These are phyloP conservation scores for Rhizomucor pusillus DNA, from an alignment of 371 early-diverging fungal genomes.

Conservation along the genomic window DNA sequence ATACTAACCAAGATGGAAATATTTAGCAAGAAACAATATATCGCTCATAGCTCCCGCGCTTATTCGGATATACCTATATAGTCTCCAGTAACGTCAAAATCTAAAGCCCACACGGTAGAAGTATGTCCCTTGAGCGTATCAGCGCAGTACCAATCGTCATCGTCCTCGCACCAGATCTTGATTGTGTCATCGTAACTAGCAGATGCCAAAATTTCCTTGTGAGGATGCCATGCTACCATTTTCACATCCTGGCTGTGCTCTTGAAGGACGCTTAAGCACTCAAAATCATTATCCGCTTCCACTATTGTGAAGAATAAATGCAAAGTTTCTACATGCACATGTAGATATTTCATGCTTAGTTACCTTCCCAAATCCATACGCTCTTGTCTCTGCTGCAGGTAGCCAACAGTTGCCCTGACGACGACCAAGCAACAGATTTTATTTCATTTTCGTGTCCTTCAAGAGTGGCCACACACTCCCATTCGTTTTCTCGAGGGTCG, in stretches of 20 bases:
- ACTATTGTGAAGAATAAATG: constrained; percentile 20
- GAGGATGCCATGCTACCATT: constrained; percentile 91
- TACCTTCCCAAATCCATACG: constrained; percentile 98
- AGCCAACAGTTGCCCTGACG: constrained; percentile 79
- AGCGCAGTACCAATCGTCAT: constrained; percentile 94
- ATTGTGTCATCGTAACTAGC: constrained; percentile 96
- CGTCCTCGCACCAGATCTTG: constrained; percentile 87
- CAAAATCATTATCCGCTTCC: constrained; percentile 84
- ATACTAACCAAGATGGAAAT: constrained; percentile 44
- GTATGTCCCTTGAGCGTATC: constrained; percentile 82
- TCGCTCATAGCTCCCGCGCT: not conserved
- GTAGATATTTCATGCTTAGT: not conserved
- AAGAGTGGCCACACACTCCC: constrained; percentile 90
- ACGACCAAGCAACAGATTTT: constrained; percentile 89
- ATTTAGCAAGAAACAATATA: not conserved
- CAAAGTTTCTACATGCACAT: not conserved
- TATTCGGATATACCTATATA: constrained; percentile 58
- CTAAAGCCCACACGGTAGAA: constrained; percentile 93
- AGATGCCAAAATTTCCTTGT: constrained; percentile 82
- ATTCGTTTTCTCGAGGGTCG: constrained; percentile 52
- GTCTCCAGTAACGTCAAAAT: constrained; percentile 81
- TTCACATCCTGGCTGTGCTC: constrained; percentile 98
- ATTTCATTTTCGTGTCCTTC: constrained; percentile 99
- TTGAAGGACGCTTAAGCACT: constrained; percentile 91
- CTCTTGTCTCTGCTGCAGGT: constrained; percentile 95